Evolutionary conservation across 129 eudicot species (phyloP).

Genomic region (Pittosporum tobira): DNA sequence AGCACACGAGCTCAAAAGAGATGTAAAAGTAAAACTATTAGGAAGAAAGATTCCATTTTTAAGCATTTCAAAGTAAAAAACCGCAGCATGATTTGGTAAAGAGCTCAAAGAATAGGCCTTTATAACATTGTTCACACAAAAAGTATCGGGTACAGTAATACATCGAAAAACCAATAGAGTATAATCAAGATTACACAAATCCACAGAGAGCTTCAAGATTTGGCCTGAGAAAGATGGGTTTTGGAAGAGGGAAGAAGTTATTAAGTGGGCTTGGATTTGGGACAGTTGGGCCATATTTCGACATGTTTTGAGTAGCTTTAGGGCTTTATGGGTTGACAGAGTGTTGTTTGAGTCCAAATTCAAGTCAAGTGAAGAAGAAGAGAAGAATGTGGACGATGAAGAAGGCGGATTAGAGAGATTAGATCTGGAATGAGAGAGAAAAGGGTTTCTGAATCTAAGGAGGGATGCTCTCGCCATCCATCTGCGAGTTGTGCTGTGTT

Average conservation of each 20-base stretch:
- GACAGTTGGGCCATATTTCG: constrained; percentile 23
- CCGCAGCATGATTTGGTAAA: constrained; percentile 29
- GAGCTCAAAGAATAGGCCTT: constrained; percentile 40
- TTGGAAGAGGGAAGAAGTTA: constrained; percentile 43
- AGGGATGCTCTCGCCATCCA: constrained; percentile 59
- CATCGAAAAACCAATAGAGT: constrained; percentile 37
- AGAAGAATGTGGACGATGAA: constrained; percentile 3
- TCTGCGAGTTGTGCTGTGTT: too few relatives aligned
- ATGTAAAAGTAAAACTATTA: constrained; percentile 58
- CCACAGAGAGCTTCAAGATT: constrained; percentile 41
- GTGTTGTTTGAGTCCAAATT: too few relatives aligned
- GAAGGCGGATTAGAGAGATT: constrained; percentile 9
- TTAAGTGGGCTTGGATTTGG: constrained; percentile 64
- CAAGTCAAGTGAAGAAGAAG: not conserved
- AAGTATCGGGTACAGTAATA: constrained; percentile 42
- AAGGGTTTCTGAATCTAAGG: constrained; percentile 17
- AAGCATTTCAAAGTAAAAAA: constrained; percentile 53
- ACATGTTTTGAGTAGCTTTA: constrained; percentile 24
- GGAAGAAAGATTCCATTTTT: constrained; percentile 42
- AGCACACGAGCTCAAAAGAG: constrained; percentile 51
- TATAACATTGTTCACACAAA: constrained; percentile 58
- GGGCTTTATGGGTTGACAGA: not conserved
- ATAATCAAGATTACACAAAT: constrained; percentile 27
- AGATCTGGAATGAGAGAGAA: constrained; percentile 6
- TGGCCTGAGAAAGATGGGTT: constrained; percentile 47